Percentiles rank a stretch among this genome's conserved stretches.
These are phyloP conservation scores for Sporodiniella umbellata DNA, from an alignment of 371 early-diverging fungal genomes.

Conservation along the genomic window DNA sequence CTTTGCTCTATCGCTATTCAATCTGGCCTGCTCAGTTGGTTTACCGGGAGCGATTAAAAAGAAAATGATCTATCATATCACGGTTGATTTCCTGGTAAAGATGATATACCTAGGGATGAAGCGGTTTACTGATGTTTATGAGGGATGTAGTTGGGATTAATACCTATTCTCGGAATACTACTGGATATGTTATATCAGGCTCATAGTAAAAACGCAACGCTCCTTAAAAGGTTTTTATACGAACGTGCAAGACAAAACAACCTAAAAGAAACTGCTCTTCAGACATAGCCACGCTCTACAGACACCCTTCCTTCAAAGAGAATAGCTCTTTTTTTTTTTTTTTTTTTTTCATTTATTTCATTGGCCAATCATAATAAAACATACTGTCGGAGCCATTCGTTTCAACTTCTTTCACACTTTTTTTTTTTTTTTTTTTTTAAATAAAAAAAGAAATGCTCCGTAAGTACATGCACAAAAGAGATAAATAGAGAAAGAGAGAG, in stretches of 20 bases:
- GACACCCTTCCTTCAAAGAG: no score
- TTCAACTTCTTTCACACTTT: neutral
- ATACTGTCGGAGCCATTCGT: neutral
- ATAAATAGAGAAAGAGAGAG: no score
- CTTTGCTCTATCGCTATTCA: conserved; percentile 37
- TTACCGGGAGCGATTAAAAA: conserved; percentile 26
- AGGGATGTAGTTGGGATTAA: conserved; percentile 45
- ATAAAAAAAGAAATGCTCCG: neutral
- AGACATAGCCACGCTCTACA: no score
- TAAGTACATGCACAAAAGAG: neutral
- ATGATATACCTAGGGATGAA: no score
- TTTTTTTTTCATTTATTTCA: no score
- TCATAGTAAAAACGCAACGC: conserved; percentile 37
- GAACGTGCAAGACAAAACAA: conserved; percentile 27
- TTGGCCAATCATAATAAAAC: no score
- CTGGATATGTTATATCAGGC: conserved; percentile 42
- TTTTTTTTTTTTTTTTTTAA: neutral
- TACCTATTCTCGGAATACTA: conserved; percentile 38
- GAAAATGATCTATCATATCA: conserved; percentile 35
- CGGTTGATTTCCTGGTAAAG: conserved; percentile 40
- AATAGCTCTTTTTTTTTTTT: neutral
- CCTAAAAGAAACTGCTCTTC: conserved; percentile 3
- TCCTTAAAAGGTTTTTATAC: conserved; percentile 33
- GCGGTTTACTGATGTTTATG: no score
- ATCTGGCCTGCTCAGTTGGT: conserved; percentile 33